Evolutionary conservation across 352 stramenopile species (phyloP), one percentile per base, ranked within the genome.

Genomic region (Globisporangium camurandrum): DNA sequence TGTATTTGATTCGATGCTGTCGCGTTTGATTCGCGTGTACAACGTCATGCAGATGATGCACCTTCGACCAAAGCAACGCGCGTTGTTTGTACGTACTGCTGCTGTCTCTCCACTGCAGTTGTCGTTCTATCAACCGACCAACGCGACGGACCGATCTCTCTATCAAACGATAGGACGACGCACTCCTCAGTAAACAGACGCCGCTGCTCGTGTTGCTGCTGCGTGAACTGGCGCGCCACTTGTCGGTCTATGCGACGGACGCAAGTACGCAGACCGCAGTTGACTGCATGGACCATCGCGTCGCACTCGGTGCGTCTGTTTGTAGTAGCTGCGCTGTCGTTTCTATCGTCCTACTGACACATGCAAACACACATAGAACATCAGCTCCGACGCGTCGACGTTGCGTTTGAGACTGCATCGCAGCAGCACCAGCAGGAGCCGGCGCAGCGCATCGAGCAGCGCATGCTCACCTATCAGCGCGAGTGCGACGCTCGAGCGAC

Each of bases 371-470:
- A 22, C 36, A 24, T 28, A 82, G 78, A 89, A 40, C 76, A 82
- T 37, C 63, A 89, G 47, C 61, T 89, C 14, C 71, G 75, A 23
- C 61, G 73, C 0, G 71, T 89, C n/a, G 78, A 89, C 49, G 84
- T 47, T 14, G 57, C 62, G 26, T 89, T 82, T 38, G 47, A 87
- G 9, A 60, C 50, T 14, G 61, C 84, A 48, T 70, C 56, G 42
- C 59, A 67, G 23, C 59, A 40, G 22, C 57, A 75, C 11, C 76
- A 82, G 27, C 22, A 56, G 9, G 57, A 74, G 10, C 61, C 66
- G 2, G 33, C 49, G 3, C 66, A 69, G 16, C 75, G 64, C 8
- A 48, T 86, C 12, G 73, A 89, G 64, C 64, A 80, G 37, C 72
- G 74, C 4, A 79, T 87, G 61, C 54, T 85, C 2, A 59, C 72